Conservation (phyloP, 495 filamentous ascomycete species). For the Filosporella fistucella region DNA sequence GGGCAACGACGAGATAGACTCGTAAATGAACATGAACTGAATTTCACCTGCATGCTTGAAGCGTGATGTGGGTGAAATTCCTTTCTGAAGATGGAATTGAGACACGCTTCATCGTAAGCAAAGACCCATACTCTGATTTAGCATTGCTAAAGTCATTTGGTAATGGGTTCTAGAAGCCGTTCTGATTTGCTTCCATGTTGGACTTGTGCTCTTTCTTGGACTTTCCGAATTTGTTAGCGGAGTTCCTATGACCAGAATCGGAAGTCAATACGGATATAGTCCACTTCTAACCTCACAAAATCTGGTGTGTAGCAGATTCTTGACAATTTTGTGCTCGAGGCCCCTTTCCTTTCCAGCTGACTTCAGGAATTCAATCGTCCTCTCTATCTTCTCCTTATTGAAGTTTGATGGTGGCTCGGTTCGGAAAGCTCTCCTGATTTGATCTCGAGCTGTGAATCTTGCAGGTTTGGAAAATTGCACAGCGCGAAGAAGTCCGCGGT, state of each 20-base stretch:
- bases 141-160: constrained; percentile 61
- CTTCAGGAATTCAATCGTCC: constrained; percentile 74
- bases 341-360: constrained; percentile 61
- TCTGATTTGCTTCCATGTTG: constrained; percentile 20
- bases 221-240: background rate
- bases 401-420: constrained; percentile 45
- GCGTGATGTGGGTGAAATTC: too few species aligned
- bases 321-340: constrained; percentile 76
- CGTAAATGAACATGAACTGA: too few species aligned
- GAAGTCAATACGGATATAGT: background rate
- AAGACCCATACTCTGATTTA: constrained; percentile 67
- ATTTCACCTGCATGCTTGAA: too few species aligned
- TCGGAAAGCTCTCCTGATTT: constrained; percentile 70
- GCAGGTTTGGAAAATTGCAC: constrained; percentile 77
- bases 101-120: constrained; percentile 63
- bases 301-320: constrained; percentile 61
- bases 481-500: constrained; percentile 67
- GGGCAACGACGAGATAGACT: too few species aligned
- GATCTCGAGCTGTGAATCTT: constrained; percentile 59
- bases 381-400: constrained; percentile 54
- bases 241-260: background rate
- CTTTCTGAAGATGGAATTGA: too few species aligned
- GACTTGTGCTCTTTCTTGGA: background rate
- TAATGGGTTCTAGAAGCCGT: constrained; percentile 50
- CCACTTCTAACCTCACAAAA: background rate